Evolutionary conservation across 768 basidiomycete genomes (phyloP).

Genomic region (Royoungia palumana): DNA sequence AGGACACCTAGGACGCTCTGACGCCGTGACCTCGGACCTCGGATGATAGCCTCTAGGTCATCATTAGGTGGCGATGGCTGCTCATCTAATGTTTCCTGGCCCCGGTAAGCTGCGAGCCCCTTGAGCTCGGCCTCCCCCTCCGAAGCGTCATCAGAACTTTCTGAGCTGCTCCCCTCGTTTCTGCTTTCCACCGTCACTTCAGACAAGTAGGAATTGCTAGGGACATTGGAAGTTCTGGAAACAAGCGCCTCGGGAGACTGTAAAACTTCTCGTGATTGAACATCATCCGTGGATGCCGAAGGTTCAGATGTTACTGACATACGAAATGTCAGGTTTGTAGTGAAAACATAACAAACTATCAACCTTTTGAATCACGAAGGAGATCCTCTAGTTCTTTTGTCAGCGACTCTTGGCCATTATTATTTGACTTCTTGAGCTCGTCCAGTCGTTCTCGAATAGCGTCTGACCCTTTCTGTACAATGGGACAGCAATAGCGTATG

Average conservation of each 20-base stretch:
- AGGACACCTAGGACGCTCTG: conserved; percentile 25
- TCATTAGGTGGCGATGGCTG: conserved; percentile 8
- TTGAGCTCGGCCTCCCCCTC: conserved; percentile 18
- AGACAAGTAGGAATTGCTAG: conserved; percentile 31
- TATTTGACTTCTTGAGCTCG: conserved; percentile 34
- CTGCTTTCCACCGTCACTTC: conserved; percentile 36
- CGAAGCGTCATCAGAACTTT: conserved; percentile 28
- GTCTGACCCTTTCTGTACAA: conserved; percentile 41
- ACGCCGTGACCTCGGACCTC: conserved; percentile 34
- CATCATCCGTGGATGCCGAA: background rate
- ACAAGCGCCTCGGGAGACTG: conserved; percentile 1
- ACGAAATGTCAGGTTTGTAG: conserved; percentile 9
- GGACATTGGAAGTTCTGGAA: conserved; percentile 20
- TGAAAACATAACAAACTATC: conserved; percentile 1
- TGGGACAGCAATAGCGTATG: conserved; percentile 47
- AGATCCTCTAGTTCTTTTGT: conserved; percentile 42
- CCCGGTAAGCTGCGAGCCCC: background rate
- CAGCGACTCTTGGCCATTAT: conserved; percentile 24
- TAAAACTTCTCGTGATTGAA: background rate
- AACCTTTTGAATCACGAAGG: conserved; percentile 30
- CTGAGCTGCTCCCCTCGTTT: conserved; percentile 41
- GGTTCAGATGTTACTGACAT: conserved; percentile 2
- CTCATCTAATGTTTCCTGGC: background rate
- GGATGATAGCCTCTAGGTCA: conserved; percentile 42
- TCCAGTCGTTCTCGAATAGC: conserved; percentile 45